Percentiles rank a stretch among this genome's conserved stretches.
These are phyloP conservation scores for Chaetothyriales sp. DNA, from an alignment of 2,329 filamentous ascomycete genomes.

Conservation along the genomic window DNA sequence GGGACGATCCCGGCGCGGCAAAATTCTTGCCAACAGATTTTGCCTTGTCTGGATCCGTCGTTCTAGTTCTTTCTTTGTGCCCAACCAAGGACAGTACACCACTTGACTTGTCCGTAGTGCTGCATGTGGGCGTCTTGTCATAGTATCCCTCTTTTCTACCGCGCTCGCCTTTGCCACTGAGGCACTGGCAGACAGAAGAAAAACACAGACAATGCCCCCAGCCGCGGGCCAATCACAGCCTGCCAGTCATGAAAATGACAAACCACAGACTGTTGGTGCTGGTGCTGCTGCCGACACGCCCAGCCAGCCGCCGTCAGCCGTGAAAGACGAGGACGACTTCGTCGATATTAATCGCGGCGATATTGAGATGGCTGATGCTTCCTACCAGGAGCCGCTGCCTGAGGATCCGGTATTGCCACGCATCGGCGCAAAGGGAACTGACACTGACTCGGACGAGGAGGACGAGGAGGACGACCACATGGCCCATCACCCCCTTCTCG, in stretches of 20 bases:
- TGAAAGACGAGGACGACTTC: slow-evolving; percentile 17
- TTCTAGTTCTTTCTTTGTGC: background rate
- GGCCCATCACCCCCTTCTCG: slow-evolving; percentile 16
- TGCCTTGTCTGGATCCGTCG: background rate
- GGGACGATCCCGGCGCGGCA: background rate
- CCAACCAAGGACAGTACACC: background rate
- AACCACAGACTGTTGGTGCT: slow-evolving; percentile 10
- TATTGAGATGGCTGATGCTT: slow-evolving; percentile 12
- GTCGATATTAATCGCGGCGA: slow-evolving; percentile 16
- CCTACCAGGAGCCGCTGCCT: background rate
- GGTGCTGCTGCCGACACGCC: background rate
- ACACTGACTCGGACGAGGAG: slow-evolving; percentile 14
- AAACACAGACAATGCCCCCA: background rate
- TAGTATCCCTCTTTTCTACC: background rate
- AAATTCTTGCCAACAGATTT: background rate
- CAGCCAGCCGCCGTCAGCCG: slow-evolving; percentile 5
- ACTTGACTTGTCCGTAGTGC: background rate
- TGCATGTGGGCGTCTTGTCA: background rate
- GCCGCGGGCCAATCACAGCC: background rate
- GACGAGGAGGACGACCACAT: slow-evolving; percentile 16
- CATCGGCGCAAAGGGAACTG: slow-evolving; percentile 8
- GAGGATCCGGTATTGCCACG: slow-evolving; percentile 13
- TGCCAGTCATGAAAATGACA: background rate
- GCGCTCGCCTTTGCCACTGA: background rate
- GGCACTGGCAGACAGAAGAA: background rate